Evolutionary conservation across 202 grass and related monocot species (phyloP), one percentile per base, ranked within the genome.

Genomic region (Miscanthus sacchariflorus): DNA sequence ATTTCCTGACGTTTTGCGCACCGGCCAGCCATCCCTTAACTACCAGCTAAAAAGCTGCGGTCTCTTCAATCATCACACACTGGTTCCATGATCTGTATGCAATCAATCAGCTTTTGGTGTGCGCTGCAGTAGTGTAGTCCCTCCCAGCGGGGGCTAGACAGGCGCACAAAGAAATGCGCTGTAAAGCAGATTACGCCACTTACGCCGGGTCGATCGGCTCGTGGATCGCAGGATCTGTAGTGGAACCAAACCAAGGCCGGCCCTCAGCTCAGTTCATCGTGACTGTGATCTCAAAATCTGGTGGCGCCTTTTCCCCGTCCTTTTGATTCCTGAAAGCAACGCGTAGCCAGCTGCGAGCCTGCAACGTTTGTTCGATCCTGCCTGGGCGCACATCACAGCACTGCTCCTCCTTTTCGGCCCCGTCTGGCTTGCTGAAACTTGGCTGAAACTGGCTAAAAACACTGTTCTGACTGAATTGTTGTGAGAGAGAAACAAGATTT

Each of bases 141-240:
- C 48, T 38, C 36, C 36, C 36, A 14, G 68, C 24, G n/a, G 58
- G 33, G 21, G 58, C n/a, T 44, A 27, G 69, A 40, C 56, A 23
- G 74, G 17, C 85, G 42, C 67, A 58, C 74, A 65, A 61, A 27
- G 33, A 36, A 38, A 12, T 49, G 33, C 74, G 90, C 82, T 88
- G 86, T 91, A 91, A 91, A 91, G 86, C 61, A 30, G 81, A 52
- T 43, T 3, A 7, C 65, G 85, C 86, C 81, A 84, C 85, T 5
- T 6, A 38, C 36, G 5, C 12, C 3, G 28, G 10, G 6, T 33
- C 30, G 33, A 5, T 66, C 25, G 48, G 39, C 70, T 21, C 69
- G 39, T 25, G 72, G 24, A 40, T 24, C 5, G 65, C 5, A 38
- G 36, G 36, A 14, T 18, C 44, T 30, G 4, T 28, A 50, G 76